These are phyloP conservation scores for Senna tora DNA, from an alignment of 306 rosid genomes.

Conservation along the genomic window DNA sequence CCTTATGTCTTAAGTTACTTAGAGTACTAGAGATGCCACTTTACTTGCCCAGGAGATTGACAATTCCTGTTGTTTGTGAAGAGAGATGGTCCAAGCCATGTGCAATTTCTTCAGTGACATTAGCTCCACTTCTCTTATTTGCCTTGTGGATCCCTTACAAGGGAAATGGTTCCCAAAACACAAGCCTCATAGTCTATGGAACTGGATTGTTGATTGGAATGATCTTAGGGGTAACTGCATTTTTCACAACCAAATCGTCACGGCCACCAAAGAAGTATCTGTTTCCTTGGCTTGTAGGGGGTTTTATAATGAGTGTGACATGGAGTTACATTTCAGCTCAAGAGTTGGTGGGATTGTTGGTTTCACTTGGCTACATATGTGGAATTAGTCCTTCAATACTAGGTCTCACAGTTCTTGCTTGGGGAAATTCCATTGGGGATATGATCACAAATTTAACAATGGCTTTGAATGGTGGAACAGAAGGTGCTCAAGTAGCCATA, in stretches of 20 bases:
- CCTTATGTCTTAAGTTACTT: constrained; percentile 19
- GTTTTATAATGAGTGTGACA: constrained; percentile 50
- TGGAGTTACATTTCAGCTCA: constrained; percentile 54
- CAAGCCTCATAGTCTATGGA: constrained; percentile 31
- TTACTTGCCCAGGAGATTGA: constrained; percentile 45
- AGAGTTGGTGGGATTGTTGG: constrained; percentile 49
- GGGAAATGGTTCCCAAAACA: constrained; percentile 3
- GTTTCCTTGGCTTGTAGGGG: constrained; percentile 52
- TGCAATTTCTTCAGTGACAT: constrained; percentile 42
- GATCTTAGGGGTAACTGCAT: constrained; percentile 37
- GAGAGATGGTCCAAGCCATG: constrained; percentile 48
- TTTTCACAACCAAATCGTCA: constrained; percentile 34
- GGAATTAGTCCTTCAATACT: constrained; percentile 51
- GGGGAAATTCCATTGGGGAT: constrained; percentile 62
- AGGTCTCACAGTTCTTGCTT: constrained; percentile 51
- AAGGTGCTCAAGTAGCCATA: constrained; percentile 50
- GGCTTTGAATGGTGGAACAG: constrained; percentile 47
- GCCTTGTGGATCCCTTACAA: constrained; percentile 33
- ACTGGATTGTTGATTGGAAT: constrained; percentile 40
- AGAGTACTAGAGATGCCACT: constrained; percentile 43
- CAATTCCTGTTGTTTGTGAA: constrained; percentile 44
- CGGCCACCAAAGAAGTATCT: constrained; percentile 44
- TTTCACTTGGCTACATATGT: constrained; percentile 43
- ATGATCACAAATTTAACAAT: constrained; percentile 46
- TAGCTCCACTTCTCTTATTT: constrained; percentile 46